Conservation (phyloP, 2,329 filamentous ascomycete species). For the Phialocephala sp. region DNA sequence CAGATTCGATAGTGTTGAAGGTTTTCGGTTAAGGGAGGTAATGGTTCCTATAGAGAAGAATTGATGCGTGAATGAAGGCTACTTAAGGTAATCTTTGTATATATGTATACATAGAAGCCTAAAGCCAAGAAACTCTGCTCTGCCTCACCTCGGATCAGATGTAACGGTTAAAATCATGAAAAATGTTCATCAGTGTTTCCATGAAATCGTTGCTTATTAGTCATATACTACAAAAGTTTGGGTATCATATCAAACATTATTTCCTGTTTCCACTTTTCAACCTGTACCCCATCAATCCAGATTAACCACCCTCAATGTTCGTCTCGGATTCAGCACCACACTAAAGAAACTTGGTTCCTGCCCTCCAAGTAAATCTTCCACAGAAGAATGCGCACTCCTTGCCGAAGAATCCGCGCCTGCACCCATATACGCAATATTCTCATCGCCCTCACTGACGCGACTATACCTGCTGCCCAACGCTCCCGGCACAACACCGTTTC, state of each 20-base stretch:
- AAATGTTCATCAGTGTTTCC: neutral
- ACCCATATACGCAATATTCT: slow-evolving; percentile 32
- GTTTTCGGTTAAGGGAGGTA: no score
- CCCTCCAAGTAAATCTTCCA: slow-evolving; percentile 63
- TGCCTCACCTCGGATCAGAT: neutral
- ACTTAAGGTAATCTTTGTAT: no score
- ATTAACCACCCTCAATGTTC: slow-evolving; percentile 74
- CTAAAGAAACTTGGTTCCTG: slow-evolving; percentile 75
- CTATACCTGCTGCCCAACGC: slow-evolving; percentile 25
- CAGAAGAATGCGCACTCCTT: slow-evolving; percentile 45
- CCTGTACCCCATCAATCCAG: slow-evolving; percentile 30
- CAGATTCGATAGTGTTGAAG: no score
- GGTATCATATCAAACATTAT: slow-evolving; percentile 10
- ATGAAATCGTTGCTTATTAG: neutral
- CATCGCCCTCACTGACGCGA: slow-evolving; percentile 41
- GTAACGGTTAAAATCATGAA: neutral
- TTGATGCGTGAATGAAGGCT: no score
- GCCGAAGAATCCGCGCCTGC: slow-evolving; percentile 21
- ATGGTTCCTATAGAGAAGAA: no score
- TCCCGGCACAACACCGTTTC: slow-evolving; percentile 1
- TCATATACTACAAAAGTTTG: slow-evolving; percentile 1
- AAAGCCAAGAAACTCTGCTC: no score
- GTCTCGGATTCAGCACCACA: slow-evolving; percentile 69
- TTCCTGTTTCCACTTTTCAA: slow-evolving; percentile 6
- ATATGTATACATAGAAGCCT: no score